Base-by-base conservation (phyloP, 1,284 basidiomycete genomes). In the Rhodotorula sp. region DNA sequence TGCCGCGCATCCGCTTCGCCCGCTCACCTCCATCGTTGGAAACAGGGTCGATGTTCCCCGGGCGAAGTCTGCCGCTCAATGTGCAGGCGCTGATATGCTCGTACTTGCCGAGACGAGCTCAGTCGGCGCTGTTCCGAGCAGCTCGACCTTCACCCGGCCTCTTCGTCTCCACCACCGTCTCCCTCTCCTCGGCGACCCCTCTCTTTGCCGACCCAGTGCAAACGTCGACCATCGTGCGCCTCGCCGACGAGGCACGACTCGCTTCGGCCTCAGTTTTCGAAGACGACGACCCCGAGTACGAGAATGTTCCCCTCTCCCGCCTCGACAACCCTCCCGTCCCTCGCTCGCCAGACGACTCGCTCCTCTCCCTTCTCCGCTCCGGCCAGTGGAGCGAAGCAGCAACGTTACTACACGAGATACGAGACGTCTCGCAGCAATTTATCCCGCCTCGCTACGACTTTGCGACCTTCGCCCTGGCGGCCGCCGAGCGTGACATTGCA, bases 231-330 rank as follows among this genome's bases (percentile, higher is more conserved):
- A n/a, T 24, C 4, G 39, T 2, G 19, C 9, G 27, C 15, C n/a
- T 10, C 20, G 24, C 24, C 1, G 5, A 29, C 20, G 24, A 27
- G 19, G 39, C 39, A 15, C 39, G 39, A 44, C 11, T 15, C 13
- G 39, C 39, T 17, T 44, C 39, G 5, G 29, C 44, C 8, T 30
- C 52, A 5, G 52, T 72, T 20, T 72, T 72, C 29, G 70, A 72
- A 46, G 32, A 54, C 1, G 9, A 30, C 17, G 49, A 58, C 9
- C 17, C 24, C 22, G 70, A 72, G 49, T 72, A 72, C 59, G 4
- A 15, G 24, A 11, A 10, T 17, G 59, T 72, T 3, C 70, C 70
- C 17, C 67, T 66, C 32, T 72, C 70, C 17, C 61, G 48, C 20
- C 67, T 72, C 61, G 70, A 72, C 59, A 22, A 56, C 32, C 61